A percentile compares a stretch with the other conserved stretches of the same genome.
phyloP scores from a whole-genome alignment of 352 stramenopile genomes.

The Thraustochytrium striatum region DNA sequence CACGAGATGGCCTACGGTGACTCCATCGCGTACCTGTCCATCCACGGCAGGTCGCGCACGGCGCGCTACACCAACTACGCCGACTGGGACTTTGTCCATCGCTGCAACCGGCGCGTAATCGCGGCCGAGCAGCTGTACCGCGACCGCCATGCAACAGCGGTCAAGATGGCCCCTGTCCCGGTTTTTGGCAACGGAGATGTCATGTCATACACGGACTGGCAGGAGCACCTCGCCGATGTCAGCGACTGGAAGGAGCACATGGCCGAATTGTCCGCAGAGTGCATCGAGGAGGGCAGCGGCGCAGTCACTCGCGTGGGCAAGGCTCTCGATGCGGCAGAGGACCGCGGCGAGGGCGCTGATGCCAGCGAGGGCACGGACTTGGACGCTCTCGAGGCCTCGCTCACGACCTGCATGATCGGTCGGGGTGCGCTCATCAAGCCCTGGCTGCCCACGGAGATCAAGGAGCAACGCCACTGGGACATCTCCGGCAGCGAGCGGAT shows the following conservation, averaged over 20 bases:
- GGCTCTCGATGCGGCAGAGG: not conserved
- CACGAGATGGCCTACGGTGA: slow-evolving; percentile 13
- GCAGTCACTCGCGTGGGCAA: not conserved
- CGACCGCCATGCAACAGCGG: not conserved
- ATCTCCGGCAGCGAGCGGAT: slow-evolving; percentile 88
- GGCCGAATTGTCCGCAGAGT: slow-evolving; percentile 2
- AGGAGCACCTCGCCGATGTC: slow-evolving; percentile 53
- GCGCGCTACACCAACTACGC: slow-evolving; percentile 95
- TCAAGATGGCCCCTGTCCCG: slow-evolving; percentile 6
- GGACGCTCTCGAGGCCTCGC: slow-evolving; percentile 71
- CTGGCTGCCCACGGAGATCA: slow-evolving; percentile 98
- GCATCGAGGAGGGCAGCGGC: not conserved
- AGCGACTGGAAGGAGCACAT: slow-evolving; percentile 14
- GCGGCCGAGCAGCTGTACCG: slow-evolving; percentile 33
- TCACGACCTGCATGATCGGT: slow-evolving; percentile 80
- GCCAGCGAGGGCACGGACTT: slow-evolving; percentile 70
- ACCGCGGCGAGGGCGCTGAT: not conserved
- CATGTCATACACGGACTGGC: slow-evolving; percentile 68
- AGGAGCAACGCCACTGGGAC: slow-evolving; percentile 92
- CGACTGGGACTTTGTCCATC: slow-evolving; percentile 96
- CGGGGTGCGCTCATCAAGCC: slow-evolving; percentile 96
- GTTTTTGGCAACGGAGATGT: slow-evolving; percentile 71
- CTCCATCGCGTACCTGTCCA: slow-evolving; percentile 50
- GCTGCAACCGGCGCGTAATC: not conserved
- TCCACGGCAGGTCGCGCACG: slow-evolving; percentile 93